These are phyloP conservation scores for Cordyceps javanica DNA, from an alignment of 2,329 filamentous ascomycete genomes.

Conservation along the genomic window DNA sequence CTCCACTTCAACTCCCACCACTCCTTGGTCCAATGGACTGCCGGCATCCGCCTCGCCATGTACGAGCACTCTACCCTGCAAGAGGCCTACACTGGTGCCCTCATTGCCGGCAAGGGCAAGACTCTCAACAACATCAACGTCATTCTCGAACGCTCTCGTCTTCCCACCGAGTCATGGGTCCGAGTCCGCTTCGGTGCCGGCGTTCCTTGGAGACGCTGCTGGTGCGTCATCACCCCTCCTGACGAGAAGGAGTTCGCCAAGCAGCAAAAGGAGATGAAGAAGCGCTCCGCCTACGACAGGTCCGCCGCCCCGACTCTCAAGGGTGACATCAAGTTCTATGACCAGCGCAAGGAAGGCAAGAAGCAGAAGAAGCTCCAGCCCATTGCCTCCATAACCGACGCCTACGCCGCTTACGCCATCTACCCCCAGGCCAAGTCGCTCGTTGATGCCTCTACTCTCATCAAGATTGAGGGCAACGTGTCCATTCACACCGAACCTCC, in stretches of 20 bases:
- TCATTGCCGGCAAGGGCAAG: slow-evolving; percentile 93
- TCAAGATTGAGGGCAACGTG: slow-evolving; percentile 90
- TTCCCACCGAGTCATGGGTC: slow-evolving; percentile 86
- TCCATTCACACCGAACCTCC: slow-evolving; percentile 77
- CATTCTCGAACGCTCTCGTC: slow-evolving; percentile 75
- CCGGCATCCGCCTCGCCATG: slow-evolving; percentile 87
- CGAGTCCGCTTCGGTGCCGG: slow-evolving; percentile 92
- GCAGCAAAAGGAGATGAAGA: slow-evolving; percentile 75
- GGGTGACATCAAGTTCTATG: slow-evolving; percentile 92
- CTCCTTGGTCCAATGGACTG: slow-evolving; percentile 91
- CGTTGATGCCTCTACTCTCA: slow-evolving; percentile 87
- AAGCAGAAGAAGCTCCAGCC: slow-evolving; percentile 87
- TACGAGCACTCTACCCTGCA: slow-evolving; percentile 90
- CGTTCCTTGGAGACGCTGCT: slow-evolving; percentile 92
- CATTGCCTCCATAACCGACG: slow-evolving; percentile 86
- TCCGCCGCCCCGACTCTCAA: slow-evolving; percentile 61
- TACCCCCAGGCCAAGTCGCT: slow-evolving; percentile 92
- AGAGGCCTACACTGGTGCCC: slow-evolving; percentile 91
- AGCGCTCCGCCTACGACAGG: slow-evolving; percentile 76
- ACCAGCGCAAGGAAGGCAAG: slow-evolving; percentile 65
- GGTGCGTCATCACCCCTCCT: slow-evolving; percentile 89
- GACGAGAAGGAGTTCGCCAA: slow-evolving; percentile 90
- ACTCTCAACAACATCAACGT: slow-evolving; percentile 79
- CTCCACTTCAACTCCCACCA: slow-evolving; percentile 94
- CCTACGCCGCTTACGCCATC: slow-evolving; percentile 88